Base-by-base conservation (phyloP, 441 rosid species). In the Flueggea neowawraea region DNA sequence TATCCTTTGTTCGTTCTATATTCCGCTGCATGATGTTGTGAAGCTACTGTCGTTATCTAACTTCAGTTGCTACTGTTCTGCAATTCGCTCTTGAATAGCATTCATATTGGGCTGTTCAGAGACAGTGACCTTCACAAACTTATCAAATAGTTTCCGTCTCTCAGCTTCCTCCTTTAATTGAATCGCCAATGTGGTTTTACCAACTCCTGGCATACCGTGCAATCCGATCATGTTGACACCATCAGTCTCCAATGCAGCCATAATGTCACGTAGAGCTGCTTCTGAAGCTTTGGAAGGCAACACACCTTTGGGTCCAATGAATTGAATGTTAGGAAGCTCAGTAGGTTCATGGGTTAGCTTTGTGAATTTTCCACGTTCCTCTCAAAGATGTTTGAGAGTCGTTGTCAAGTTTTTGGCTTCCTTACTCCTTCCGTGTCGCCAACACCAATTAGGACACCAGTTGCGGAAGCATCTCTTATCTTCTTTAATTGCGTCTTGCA, bases 161-260 rank as follows among this genome's bases (percentile, higher is more conserved):
- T 31, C 44, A 11, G 55, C 56, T 28, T 16, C 33, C 56, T 28
- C 33, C 36, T 47, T 52, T 13, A 48, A 31, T 52, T 57, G 13
- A 58, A 52, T 63, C 45, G 65, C 60, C 52, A 72, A 16, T 16
- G 76, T 72, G 28, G 74, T 71, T 48, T 70, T 67, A 52, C 78
- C 71, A 0, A 54, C 55, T 3, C 71, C 78, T 14, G 69, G 62
- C 55, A 66, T 61, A 9, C 78, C 78, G 16, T 62, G 61, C 4
- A 74, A 55, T 15, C 71, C 78, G 16, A 69, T 52, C 43, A 66
- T 66, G 12, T 50, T 47, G 12, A 59, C 60, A 12, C 28, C 44
- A 12, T 59, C 65, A 31, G 44, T 47, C 4, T 16, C 50, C 57
- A 67, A 16, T 12, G 54, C 61, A 17, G 16, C 50, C 52, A 72